Evolutionary conservation across 768 basidiomycete genomes (phyloP), one percentile per base, ranked within the genome.

Genomic region (Mycena vulgaris): DNA sequence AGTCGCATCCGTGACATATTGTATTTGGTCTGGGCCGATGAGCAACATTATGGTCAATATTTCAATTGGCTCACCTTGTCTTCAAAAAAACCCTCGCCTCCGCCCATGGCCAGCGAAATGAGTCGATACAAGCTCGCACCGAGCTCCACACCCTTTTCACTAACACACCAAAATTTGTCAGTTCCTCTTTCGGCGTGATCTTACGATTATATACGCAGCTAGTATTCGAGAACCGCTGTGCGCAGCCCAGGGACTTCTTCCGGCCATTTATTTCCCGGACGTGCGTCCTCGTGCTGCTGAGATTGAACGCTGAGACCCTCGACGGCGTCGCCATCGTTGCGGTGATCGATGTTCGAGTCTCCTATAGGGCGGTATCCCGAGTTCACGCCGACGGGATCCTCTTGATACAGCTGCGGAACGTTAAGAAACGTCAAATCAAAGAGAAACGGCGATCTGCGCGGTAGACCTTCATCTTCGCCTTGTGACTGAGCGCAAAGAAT

Each of bases 1-100:
- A 61, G 45, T 1, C 59, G 42, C 42, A 61, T 28, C 30, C 42
- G 45, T 1, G 59, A 45, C 19, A 17, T 10, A 31, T 61, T 47
- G 14, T 16, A 4, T 28, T 33, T 33, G 1, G 42, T 23, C 47
- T 61, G 6, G n/a, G 17, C 9, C 11, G 23, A 61, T 39, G 37
- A 9, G 8, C 37, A 16, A 39, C 37, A n/a, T n/a, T n/a, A n/a
- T n/a, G n/a, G n/a, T n/a, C n/a, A n/a, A n/a, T n/a, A n/a, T n/a
- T n/a, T n/a, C n/a, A n/a, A n/a, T n/a, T n/a, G n/a, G n/a, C 30
- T 28, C 47, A 40, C 62, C 62, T 52, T 52, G 10, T 63, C 48
- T 5, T 11, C 19, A 27, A 63, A 39, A 19, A 52, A 63, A 33
- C 52, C 62, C 35, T 63, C 62, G 16, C 31, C 13, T 10, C 39